Evolutionary conservation across 2,329 filamentous ascomycete genomes (phyloP), one percentile per base, ranked within the genome.

Genomic region (Calonectria hongkongensis): DNA sequence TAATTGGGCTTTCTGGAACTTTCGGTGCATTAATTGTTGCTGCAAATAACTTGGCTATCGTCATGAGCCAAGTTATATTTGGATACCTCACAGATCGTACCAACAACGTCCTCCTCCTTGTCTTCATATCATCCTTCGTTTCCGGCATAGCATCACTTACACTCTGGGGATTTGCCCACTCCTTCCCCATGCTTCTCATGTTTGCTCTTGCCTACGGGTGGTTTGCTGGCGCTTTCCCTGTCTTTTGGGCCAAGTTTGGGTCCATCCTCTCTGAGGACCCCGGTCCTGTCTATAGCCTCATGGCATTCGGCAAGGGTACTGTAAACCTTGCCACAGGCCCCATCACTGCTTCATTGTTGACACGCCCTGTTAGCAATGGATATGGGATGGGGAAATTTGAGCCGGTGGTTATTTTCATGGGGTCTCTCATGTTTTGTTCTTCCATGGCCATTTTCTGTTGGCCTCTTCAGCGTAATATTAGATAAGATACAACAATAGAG

Each of bases 171-270:
- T 79, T 91, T 18, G 85, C 86, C 3, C 84, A 82, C 0, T 83
- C 83, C 0, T 81, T 87, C 10, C 84, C 83, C 1, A 78, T 87
- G 1, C 81, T 92, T 3, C 82, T 87, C 0, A 75, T 87, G 1
- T 92, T 92, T 77, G 85, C 88, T 7, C 79, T 91, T 4, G 81
- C 86, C 0, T 92, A 89, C 75, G 91, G 90, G 0, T 88, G 90
- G 81, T 92, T 92, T 67, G 89, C 90, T 0, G 87, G 89, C 5
- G 78, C 73, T 0, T 82, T 76, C 71, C 73, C 73, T 3, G 71
- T 80, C 10, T 70, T 78, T 30, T 81, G 77, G 79, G 70, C 77
- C 2, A 81, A 79, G 50, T 81, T 82, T 54, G 79, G 79, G 9
- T 71, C 76, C 0, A 71, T 77, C 15, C 72, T 82, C 2, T 79